A percentile compares a stretch with the other conserved stretches of the same genome.
These are phyloP conservation scores for Monilinia fructigena DNA, from an alignment of 2,329 filamentous ascomycete genomes.

Conservation along the genomic window DNA sequence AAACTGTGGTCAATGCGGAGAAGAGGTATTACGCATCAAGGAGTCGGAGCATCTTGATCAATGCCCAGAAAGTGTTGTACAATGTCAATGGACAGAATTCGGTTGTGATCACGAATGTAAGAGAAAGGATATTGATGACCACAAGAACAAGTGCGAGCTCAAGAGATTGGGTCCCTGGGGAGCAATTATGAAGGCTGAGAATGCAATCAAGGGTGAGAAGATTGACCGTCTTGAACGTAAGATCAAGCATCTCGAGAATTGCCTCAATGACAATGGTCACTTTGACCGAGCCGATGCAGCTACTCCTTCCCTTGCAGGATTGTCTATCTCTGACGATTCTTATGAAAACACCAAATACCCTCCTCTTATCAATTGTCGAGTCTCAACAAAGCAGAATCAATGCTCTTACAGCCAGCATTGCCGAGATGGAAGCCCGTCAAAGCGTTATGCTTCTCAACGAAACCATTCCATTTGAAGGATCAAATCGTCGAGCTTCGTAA, in stretches of 20 bases:
- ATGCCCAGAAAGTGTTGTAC: constrained; percentile 46
- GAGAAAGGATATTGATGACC: constrained; percentile 46
- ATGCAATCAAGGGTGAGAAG: constrained; percentile 42
- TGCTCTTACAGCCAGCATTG: constrained; percentile 55
- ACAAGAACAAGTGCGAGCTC: constrained; percentile 52
- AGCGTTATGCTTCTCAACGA: constrained; percentile 62
- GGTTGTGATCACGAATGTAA: constrained; percentile 48
- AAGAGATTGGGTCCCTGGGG: constrained; percentile 53
- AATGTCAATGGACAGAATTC: constrained; percentile 50
- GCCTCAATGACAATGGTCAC: constrained; percentile 35
- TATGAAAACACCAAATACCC: constrained; percentile 45
- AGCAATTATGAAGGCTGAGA: constrained; percentile 48
- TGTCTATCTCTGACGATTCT: constrained; percentile 25
- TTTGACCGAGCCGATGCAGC: constrained; percentile 32
- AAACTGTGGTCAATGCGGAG: constrained; percentile 36
- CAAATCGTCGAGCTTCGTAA: constrained; percentile 54
- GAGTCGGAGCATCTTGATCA: constrained; percentile 42
- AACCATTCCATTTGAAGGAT: constrained; percentile 59
- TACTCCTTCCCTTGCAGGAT: constrained; percentile 24
- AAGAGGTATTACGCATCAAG: constrained; percentile 34
- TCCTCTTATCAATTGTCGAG: constrained; percentile 48
- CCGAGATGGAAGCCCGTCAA: constrained; percentile 59
- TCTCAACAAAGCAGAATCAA: constrained; percentile 57
- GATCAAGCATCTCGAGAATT: constrained; percentile 46
- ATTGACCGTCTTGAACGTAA: constrained; percentile 47